Base-by-base conservation (phyloP, 148 eudicot genomes). In the Camellia lanceoleosa region DNA sequence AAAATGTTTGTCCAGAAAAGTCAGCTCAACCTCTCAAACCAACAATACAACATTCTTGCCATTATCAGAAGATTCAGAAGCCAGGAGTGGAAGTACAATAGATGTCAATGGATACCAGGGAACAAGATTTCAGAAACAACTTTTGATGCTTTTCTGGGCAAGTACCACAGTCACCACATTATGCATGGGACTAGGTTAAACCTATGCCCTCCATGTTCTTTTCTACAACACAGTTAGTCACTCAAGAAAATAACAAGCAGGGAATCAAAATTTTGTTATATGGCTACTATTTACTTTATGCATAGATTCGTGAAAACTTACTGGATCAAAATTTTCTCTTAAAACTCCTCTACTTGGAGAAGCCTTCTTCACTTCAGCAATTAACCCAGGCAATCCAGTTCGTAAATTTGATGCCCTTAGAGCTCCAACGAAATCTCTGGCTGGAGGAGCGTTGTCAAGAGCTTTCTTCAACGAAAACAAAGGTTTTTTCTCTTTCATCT, bases 341-440 rank as follows among this genome's bases (percentile, higher is more conserved):
- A 96, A 60, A 78, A 96, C 87, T 79, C 99, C 99, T 87, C 92
- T 90, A 86, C 97, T 93, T 23, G 99, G 99, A 68, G 99, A 96
- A 86, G 98, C 99, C 86, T 96, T 96, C 85, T 96, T 96, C 83
- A 96, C 99, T 89, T 96, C 99, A 14, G 99, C 99, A 84, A 96
- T 92, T 61, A 96, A 82, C 78, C 89, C 98, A 82, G 99, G 99
- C 80, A 93, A 86, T 63, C 92, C 93, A 43, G 98, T 96, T 59
- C 94, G 83, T 68, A 82, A 79, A 61, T 91, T 75, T 72, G 99
- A 85, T 60, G 83, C 87, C 82, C 80, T 96, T 51, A 96, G 85
- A 83, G 99, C 97, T 72, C 92, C 95, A 61, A 92, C 72, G 75
- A 96, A 96, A 84, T 96, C 94, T 80, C 93, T 90, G 59, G 87